These are phyloP conservation scores for Candida peoriensis DNA, from an alignment of 805 yeast species.

Conservation along the genomic window DNA sequence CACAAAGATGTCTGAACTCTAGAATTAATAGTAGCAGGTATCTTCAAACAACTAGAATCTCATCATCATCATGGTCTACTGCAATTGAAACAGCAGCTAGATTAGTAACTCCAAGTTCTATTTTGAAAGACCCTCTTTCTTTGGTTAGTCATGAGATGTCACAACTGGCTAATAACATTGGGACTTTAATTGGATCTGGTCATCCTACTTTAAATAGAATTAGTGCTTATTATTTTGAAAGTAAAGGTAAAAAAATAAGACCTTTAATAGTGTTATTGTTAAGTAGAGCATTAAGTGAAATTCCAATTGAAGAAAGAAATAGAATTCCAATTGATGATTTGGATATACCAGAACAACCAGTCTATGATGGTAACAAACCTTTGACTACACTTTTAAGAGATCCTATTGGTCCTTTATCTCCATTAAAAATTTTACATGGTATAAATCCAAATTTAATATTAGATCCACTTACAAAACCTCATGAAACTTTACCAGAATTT, in stretches of 20 bases:
- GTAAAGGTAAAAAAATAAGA: constrained; percentile 93
- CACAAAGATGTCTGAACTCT: too few species aligned
- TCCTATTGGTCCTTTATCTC: constrained; percentile 61
- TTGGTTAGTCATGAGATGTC: constrained; percentile 93
- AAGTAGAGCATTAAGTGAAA: constrained; percentile 72
- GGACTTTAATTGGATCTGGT: constrained; percentile 82
- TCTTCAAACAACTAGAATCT: too few species aligned
- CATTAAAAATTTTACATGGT: constrained; percentile 80
- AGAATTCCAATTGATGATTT: constrained; percentile 54
- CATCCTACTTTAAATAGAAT: constrained; percentile 91
- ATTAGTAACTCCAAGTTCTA: constrained; percentile 58
- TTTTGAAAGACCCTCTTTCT: constrained; percentile 77
- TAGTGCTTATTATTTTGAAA: constrained; percentile 91
- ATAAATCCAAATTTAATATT: constrained; percentile 79
- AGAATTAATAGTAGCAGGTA: too few species aligned
- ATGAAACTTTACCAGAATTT: constrained; percentile 59
- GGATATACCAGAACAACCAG: constrained; percentile 65
- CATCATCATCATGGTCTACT: constrained; percentile 38
- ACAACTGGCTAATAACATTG: constrained; percentile 79
- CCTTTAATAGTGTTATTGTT: constrained; percentile 84
- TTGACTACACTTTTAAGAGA: constrained; percentile 45
- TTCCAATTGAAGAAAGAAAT: constrained; percentile 65
- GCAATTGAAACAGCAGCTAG: constrained; percentile 73
- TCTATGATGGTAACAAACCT: constrained; percentile 52
- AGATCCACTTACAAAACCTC: constrained; percentile 80